Percentiles rank a stretch among this genome's conserved stretches.
These are phyloP conservation scores for Ustilago trichophora DNA, from an alignment of 1,284 basidiomycete genomes.

Conservation along the genomic window DNA sequence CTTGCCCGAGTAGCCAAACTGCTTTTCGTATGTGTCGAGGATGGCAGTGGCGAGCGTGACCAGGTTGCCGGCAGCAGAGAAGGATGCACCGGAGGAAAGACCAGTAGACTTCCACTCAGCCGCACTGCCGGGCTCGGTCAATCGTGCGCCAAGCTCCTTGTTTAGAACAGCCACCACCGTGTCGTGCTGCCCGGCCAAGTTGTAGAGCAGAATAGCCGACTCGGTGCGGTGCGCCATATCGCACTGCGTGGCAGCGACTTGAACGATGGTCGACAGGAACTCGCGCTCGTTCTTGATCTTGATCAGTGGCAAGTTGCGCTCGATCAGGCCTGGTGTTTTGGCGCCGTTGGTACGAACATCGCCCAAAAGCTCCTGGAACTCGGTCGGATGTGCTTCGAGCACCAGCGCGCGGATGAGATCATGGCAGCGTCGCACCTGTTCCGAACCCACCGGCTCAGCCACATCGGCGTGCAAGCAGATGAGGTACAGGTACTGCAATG, in stretches of 20 bases:
- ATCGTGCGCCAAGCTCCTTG: conserved; percentile 81
- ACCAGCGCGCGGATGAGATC: conserved; percentile 88
- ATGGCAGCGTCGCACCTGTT: conserved; percentile 85
- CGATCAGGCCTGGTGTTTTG: conserved; percentile 85
- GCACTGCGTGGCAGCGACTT: conserved; percentile 80
- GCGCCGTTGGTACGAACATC: conserved; percentile 88
- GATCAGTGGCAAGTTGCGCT: conserved; percentile 81
- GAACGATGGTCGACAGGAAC: conserved; percentile 84
- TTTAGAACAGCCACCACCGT: conserved; percentile 89
- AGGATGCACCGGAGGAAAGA: conserved; percentile 60
- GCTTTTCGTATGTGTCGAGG: conserved; percentile 82
- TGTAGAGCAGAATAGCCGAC: conserved; percentile 94
- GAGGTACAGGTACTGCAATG: conserved; percentile 93
- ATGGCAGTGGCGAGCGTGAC: conserved; percentile 84
- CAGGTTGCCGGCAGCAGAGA: conserved; percentile 76
- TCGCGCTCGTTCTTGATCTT: conserved; percentile 77
- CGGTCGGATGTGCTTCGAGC: conserved; percentile 76
- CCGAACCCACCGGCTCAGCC: conserved; percentile 73
- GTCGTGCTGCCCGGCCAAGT: conserved; percentile 89
- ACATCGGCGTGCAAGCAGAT: conserved; percentile 80
- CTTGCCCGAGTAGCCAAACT: conserved; percentile 76
- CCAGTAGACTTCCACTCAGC: conserved; percentile 41
- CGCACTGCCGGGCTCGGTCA: conserved; percentile 55
- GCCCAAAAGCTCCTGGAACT: conserved; percentile 85
- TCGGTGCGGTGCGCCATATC: conserved; percentile 76